Evolutionary conservation across 2,329 filamentous ascomycete genomes (phyloP), one percentile per base, ranked within the genome.

Genomic region (Sporothrix sp.): DNA sequence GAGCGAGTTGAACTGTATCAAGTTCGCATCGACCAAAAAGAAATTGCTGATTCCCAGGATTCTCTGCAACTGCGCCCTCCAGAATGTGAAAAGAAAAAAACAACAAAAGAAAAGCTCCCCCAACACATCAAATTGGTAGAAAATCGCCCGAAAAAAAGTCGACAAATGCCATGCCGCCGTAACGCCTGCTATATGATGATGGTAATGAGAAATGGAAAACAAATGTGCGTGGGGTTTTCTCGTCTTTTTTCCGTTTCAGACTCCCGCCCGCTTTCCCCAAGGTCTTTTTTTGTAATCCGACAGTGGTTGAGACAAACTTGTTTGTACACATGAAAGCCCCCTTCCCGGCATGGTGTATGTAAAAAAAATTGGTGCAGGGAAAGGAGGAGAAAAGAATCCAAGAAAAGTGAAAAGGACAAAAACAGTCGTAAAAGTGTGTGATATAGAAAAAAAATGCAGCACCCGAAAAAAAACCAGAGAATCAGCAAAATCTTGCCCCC

Each of bases 1-100:
- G 75, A 80, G 77, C 76, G 75, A 78, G 76, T 72, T 75, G 67
- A 69, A 66, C 64, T 60, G 16, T 57, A 60, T 66, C 64, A 58
- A 54, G 45, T 42, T 38, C 52, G 43, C 50, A 52, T 28, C 45
- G 44, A 44, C 42, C 52, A 54, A 56, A 50, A 48, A 52, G 54
- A 54, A 50, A 51, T 55, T 58, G 57, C 57, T 58, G 58, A 59
- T 53, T 55, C 50, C 36, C 28, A 21, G 20, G 49, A 42, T 56
- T 48, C 42, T 60, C 46, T 46, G 33, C 47, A 18, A 5, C 36
- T 9, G 35, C 23, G 32, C 36, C 50, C 28, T 32, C 43, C 42
- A 32, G 30, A 35, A 61, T 14, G n/a, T 16, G 25, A 13, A 27
- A 25, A n/a, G 16, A 46, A 30, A 42, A 57, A 57, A 60, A 59